These are phyloP conservation scores for Umbelopsis vinacea DNA, from an alignment of 192 early-diverging fungal species.

Conservation along the genomic window DNA sequence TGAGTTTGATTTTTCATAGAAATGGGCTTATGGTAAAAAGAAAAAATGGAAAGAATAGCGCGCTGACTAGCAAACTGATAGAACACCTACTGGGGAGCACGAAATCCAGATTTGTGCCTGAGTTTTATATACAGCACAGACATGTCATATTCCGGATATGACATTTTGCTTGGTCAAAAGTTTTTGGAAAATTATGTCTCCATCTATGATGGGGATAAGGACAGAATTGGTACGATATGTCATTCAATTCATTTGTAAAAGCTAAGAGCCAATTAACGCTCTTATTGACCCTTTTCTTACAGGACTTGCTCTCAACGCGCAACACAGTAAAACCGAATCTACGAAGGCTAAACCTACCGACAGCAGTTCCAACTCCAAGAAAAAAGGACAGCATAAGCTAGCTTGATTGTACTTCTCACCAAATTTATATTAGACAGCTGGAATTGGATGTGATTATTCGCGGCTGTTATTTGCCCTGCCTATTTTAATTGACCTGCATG, in stretches of 20 bases:
- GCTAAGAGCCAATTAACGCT: neutral
- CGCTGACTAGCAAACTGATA: neutral
- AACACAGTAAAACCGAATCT: neutral
- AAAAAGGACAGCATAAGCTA: neutral
- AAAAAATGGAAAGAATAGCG: neutral
- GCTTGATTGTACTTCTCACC: no score
- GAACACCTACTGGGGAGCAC: neutral
- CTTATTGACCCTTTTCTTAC: neutral
- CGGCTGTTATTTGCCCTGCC: no score
- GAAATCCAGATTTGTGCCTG: neutral
- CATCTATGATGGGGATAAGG: constrained; percentile 35
- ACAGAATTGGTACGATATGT: constrained; percentile 2
- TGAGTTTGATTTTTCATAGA: neutral
- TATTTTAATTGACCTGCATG: no score
- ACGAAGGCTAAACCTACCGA: neutral
- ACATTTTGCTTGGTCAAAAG: constrained; percentile 55
- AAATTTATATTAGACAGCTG: no score
- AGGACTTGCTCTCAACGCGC: neutral
- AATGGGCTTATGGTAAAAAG: constrained; percentile 3
- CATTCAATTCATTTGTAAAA: neutral
- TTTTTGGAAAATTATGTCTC: constrained; percentile 57
- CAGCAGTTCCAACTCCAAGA: neutral
- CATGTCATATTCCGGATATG: neutral
- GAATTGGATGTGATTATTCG: no score
- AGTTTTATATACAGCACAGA: constrained; percentile 9